These are phyloP conservation scores for Turnera subulata DNA, from an alignment of 345 rosid genomes.

Conservation along the genomic window DNA sequence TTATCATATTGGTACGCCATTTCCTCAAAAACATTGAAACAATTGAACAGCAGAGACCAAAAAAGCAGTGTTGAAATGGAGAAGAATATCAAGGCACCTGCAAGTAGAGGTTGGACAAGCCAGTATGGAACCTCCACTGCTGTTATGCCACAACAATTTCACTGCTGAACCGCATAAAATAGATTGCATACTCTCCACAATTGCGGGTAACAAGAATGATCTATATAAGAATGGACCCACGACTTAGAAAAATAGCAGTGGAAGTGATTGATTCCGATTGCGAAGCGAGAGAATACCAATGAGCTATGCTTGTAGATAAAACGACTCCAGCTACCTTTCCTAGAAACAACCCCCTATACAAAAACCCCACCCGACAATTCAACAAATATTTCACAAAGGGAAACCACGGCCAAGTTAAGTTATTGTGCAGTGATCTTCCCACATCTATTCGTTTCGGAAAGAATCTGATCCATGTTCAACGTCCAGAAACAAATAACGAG, in stretches of 20 bases:
- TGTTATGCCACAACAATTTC: too few species aligned
- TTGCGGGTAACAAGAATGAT: constrained; percentile 19
- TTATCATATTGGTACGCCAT: too few species aligned
- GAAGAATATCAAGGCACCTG: too few species aligned
- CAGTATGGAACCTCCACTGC: too few species aligned
- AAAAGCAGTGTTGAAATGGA: too few species aligned
- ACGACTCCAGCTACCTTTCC: constrained; percentile 25
- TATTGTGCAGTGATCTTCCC: constrained; percentile 24
- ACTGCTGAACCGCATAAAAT: too few species aligned
- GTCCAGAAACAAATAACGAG: constrained; percentile 74
- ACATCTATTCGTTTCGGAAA: constrained; percentile 13
- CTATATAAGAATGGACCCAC: constrained; percentile 29
- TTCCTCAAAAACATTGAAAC: too few species aligned
- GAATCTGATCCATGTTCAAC: constrained; percentile 34
- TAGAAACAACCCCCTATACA: constrained; percentile 39
- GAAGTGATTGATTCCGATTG: constrained; percentile 19
- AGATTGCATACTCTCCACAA: too few species aligned
- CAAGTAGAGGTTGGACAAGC: too few species aligned
- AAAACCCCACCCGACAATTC: constrained; percentile 12
- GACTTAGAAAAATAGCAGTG: constrained; percentile 16
- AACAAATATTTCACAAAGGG: too few species aligned
- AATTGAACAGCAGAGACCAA: too few species aligned
- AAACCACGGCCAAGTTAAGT: constrained; percentile 15
- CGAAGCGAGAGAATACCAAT: constrained; percentile 12
- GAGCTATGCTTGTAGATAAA: constrained; percentile 21